Percentiles rank a stretch among this genome's conserved stretches.
Conservation (phyloP, 2,329 filamentous ascomycete genomes). For the Diplodia scrobiculata region DNA sequence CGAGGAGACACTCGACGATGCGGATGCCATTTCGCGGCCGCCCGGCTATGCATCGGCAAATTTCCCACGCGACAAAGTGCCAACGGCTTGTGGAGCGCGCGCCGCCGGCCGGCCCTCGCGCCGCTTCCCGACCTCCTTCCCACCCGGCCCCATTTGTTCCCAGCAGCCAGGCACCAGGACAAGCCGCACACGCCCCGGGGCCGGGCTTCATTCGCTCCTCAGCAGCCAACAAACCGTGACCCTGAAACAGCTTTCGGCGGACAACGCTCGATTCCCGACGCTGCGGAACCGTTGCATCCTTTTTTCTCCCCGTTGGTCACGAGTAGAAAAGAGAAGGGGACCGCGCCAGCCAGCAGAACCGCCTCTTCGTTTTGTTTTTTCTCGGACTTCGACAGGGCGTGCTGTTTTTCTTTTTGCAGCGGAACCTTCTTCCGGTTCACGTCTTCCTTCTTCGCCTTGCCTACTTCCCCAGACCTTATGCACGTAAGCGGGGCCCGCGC, state of each 20-base stretch:
- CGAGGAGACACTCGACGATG: too few relatives aligned
- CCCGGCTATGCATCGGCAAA: constrained; percentile 1
- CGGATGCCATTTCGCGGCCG: not conserved
- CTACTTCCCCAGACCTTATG: constrained; percentile 4
- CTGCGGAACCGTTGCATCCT: constrained; percentile 7
- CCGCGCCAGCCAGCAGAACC: not conserved
- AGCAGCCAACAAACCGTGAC: not conserved
- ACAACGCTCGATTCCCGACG: constrained; percentile 2
- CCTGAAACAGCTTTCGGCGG: constrained; percentile 4
- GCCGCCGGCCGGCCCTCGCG: not conserved
- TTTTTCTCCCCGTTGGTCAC: not conserved
- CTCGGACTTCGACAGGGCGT: not conserved
- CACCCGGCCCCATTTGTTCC: not conserved
- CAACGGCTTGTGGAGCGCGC: not conserved
- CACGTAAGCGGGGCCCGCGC: constrained; percentile 17
- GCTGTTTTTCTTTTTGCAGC: too few relatives aligned
- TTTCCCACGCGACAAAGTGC: constrained; percentile 10
- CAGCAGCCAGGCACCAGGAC: not conserved
- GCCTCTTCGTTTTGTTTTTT: not conserved
- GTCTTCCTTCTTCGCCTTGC: not conserved
- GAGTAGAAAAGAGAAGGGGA: constrained; percentile 2
- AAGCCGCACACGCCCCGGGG: not conserved
- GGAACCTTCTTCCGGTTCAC: not conserved
- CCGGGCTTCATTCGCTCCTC: not conserved
- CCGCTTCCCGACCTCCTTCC: not conserved